Evolutionary conservation across 805 yeast species (phyloP).

Genomic region (Candida nonsorbophila): DNA sequence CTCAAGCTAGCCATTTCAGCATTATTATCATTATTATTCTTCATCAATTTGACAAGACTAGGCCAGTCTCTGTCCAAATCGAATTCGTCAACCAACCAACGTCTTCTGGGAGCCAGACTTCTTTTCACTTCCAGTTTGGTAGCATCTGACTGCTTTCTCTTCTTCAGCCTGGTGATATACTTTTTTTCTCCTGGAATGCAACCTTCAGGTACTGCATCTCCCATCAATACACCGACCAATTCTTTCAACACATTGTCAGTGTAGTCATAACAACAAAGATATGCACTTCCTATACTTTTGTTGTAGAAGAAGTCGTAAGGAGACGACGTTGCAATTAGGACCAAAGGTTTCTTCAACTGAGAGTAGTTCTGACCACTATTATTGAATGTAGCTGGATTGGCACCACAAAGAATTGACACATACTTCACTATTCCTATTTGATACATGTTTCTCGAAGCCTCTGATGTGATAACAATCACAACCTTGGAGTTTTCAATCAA

Average conservation of each 20-base stretch:
- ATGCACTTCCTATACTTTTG: constrained; percentile 49
- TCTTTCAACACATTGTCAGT: constrained; percentile 47
- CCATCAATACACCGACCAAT: constrained; percentile 49
- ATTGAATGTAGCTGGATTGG: constrained; percentile 26
- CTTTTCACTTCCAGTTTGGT: constrained; percentile 4
- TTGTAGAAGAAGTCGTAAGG: constrained; percentile 60
- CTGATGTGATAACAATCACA: constrained; percentile 51
- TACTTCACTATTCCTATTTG: constrained; percentile 59
- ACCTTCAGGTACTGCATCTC: constrained; percentile 47
- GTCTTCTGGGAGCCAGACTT: constrained; percentile 24
- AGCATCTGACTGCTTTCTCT: constrained; percentile 14
- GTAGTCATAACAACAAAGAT: constrained; percentile 58
- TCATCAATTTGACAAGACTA: constrained; percentile 41
- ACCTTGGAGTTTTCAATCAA: constrained; percentile 48
- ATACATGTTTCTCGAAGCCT: constrained; percentile 54
- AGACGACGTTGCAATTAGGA: constrained; percentile 55
- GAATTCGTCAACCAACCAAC: constrained; percentile 58
- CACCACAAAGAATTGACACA: constrained; percentile 50
- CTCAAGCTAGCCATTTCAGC: constrained; percentile 7
- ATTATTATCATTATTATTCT: constrained; percentile 24
- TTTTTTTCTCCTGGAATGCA: constrained; percentile 51
- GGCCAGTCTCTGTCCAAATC: constrained; percentile 46
- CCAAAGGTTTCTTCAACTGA: constrained; percentile 43
- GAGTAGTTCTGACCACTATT: constrained; percentile 13
- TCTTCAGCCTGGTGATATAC: constrained; percentile 16